These are phyloP conservation scores for Raddia distichophylla DNA, from an alignment of 176 grass and related monocot species.

Conservation along the genomic window DNA sequence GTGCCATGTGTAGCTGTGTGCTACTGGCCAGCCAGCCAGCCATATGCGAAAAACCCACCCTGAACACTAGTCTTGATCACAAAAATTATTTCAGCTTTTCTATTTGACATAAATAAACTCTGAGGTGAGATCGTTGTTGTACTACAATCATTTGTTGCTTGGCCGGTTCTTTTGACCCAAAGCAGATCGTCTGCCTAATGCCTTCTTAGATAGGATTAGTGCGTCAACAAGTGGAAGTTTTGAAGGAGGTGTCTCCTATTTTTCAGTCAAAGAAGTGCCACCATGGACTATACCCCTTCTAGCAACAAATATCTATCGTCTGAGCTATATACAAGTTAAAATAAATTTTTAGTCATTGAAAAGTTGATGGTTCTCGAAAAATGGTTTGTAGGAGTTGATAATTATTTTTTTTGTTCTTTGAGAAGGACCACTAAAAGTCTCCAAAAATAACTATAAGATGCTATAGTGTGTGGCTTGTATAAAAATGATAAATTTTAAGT, in stretches of 20 bases:
- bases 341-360: no score
- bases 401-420: no score
- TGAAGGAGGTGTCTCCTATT: not conserved
- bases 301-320: no score
- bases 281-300: no score
- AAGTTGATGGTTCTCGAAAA: no score
- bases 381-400: no score
- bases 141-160: not conserved
- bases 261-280: not conserved
- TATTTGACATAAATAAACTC: not conserved
- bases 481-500: no score
- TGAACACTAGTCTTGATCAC: not conserved
- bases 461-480: no score
- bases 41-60: constrained; percentile 12
- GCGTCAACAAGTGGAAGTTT: no score
- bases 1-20: not conserved
- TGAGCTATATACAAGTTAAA: no score
- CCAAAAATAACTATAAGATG: no score
- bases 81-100: not conserved
- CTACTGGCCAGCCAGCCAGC: not conserved
- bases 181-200: not conserved
- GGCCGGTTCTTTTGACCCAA: not conserved
- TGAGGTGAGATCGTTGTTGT: not conserved
- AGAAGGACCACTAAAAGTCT: no score
- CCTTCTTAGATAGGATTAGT: not conserved